A percentile compares a stretch with the other conserved stretches of the same genome.
Conservation (phyloP, 1,284 basidiomycete species). For the Ustilago sp. region DNA sequence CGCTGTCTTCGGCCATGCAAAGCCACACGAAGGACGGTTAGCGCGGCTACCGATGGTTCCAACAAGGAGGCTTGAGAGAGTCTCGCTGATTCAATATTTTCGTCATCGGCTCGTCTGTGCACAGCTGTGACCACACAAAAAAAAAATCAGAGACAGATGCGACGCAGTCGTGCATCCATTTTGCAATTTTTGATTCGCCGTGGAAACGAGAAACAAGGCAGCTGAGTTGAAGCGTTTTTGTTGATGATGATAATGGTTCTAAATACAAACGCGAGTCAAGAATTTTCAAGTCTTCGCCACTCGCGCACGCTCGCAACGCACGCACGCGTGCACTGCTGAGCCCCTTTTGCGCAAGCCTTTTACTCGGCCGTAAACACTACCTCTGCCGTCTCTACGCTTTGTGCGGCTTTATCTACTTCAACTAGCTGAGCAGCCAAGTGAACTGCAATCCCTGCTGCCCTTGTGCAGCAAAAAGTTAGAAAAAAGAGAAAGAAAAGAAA, state of each 20-base stretch:
- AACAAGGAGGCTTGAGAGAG: background rate
- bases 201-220: background rate
- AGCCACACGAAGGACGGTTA: constrained; percentile 3
- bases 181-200: constrained; percentile 11
- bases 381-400: too few relatives aligned
- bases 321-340: too few relatives aligned
- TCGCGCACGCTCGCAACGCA: too few relatives aligned
- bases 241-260: too few relatives aligned
- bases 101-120: constrained; percentile 20
- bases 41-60: background rate
- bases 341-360: too few relatives aligned
- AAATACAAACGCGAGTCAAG: too few relatives aligned
- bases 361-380: too few relatives aligned
- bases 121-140: background rate
- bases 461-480: background rate
- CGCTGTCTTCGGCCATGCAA: constrained; percentile 5
- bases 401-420: too few relatives aligned
- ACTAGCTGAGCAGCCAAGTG: background rate
- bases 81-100: background rate
- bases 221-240: too few relatives aligned
- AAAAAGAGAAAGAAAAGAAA: too few relatives aligned
- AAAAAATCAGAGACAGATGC: background rate
- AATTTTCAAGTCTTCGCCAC: too few relatives aligned
- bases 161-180: constrained; percentile 3
- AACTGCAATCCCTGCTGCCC: background rate